These are phyloP conservation scores for Euclidium syriacum DNA, from an alignment of 345 rosid genomes.

Conservation along the genomic window DNA sequence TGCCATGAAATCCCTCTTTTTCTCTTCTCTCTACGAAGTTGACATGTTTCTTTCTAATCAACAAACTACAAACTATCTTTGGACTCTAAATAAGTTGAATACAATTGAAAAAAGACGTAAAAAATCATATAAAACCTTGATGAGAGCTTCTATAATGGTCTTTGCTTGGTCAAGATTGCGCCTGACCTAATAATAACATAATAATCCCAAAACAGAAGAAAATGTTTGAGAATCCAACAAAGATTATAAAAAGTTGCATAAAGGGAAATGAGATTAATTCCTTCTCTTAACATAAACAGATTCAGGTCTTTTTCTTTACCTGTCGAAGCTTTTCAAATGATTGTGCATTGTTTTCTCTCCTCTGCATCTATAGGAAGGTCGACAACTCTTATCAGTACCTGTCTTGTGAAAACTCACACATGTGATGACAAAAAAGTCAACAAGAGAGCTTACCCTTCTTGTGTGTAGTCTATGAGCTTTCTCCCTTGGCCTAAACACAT, in stretches of 20 bases:
- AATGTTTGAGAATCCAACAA: neutral
- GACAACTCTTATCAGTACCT: conserved; percentile 4
- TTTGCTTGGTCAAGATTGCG: conserved; percentile 95
- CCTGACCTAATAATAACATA: conserved; percentile 53
- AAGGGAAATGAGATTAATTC: neutral
- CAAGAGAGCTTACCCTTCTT: conserved; percentile 58
- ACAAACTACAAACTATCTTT: too few relatives aligned
- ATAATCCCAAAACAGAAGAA: conserved; percentile 4
- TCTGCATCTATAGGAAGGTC: conserved; percentile 62
- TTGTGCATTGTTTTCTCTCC: conserved; percentile 91
- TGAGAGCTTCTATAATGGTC: conserved; percentile 68
- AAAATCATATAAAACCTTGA: conserved; percentile 68
- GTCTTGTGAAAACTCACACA: neutral
- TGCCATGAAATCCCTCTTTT: conserved; percentile 75
- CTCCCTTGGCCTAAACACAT: conserved; percentile 94
- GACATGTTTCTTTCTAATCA: conserved; percentile 12
- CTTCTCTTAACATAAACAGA: neutral
- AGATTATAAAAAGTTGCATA: neutral
- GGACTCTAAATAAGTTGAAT: too few relatives aligned
- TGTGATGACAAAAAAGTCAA: neutral
- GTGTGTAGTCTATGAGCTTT: conserved; percentile 94
- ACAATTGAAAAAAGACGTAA: neutral
- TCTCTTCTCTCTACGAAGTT: conserved; percentile 71
- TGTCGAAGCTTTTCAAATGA: conserved; percentile 96
- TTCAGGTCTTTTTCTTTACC: conserved; percentile 37